A percentile compares a stretch with the other conserved stretches of the same genome.
These are phyloP conservation scores for Myriosclerotinia scirpicola DNA, from an alignment of 2,329 filamentous ascomycete genomes.

Conservation along the genomic window DNA sequence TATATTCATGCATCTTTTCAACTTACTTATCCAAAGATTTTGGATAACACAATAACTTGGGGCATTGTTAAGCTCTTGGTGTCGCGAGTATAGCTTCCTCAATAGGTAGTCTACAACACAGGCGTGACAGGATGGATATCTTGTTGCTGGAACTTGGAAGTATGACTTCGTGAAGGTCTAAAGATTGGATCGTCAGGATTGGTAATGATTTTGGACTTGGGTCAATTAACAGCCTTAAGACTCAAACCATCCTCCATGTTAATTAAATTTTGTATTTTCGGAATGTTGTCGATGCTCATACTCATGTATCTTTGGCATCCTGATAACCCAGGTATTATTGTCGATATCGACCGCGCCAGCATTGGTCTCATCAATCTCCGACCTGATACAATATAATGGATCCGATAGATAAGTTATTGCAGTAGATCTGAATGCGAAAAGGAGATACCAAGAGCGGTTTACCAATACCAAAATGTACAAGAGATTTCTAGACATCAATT, in stretches of 20 bases:
- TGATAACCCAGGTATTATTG: conserved; percentile 46
- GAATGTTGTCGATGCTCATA: conserved; percentile 53
- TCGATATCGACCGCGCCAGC: conserved; percentile 50
- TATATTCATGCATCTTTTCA: not conserved
- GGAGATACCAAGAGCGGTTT: conserved; percentile 47
- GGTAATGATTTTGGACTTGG: not conserved
- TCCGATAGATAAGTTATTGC: conserved; percentile 45
- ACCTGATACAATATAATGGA: conserved; percentile 51
- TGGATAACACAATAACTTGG: not conserved
- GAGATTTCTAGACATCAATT: conserved; percentile 43
- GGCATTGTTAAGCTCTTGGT: not conserved
- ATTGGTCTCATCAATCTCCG: conserved; percentile 45
- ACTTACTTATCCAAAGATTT: not conserved
- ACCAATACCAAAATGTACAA: conserved; percentile 52
- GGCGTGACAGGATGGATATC: no score
- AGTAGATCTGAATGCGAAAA: conserved; percentile 44
- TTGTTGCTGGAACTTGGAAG: conserved; percentile 1
- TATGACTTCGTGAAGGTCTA: not conserved
- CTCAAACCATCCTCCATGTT: conserved; percentile 19
- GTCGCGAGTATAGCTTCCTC: not conserved
- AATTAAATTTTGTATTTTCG: conserved; percentile 54
- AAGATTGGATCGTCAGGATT: not conserved
- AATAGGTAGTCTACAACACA: not conserved
- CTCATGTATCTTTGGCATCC: conserved; percentile 56
- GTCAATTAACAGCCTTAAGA: not conserved